Conservation (phyloP, 768 basidiomycete genomes). For the Candolleomyces eurysporus region DNA sequence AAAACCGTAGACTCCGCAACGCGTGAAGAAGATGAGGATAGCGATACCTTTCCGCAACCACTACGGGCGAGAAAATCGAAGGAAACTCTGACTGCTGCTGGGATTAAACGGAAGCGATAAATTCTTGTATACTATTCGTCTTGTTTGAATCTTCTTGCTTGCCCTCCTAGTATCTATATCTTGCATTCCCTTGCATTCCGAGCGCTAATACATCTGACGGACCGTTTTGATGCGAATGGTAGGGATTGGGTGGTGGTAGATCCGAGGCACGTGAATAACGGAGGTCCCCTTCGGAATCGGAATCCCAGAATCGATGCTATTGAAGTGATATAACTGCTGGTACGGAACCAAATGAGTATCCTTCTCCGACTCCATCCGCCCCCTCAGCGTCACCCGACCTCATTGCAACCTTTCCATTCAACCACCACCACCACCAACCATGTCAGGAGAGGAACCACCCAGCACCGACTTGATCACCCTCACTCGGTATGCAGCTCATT, state of each 20-base stretch:
- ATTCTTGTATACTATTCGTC: slow-evolving; percentile 12
- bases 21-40: slow-evolving; percentile 67
- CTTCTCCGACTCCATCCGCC: slow-evolving; percentile 25
- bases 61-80: slow-evolving; percentile 67
- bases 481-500: slow-evolving; percentile 61
- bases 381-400: slow-evolving; percentile 8
- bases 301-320: neutral
- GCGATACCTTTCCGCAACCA: slow-evolving; percentile 71
- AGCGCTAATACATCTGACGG: slow-evolving; percentile 10
- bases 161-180: neutral
- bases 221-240: slow-evolving; percentile 10
- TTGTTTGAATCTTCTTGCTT: slow-evolving; percentile 4
- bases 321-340: neutral
- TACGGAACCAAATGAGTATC: slow-evolving; percentile 12
- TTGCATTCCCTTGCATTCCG: slow-evolving; percentile 7
- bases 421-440: neutral
- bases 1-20: slow-evolving; percentile 13
- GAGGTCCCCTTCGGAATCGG: neutral
- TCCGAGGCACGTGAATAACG: slow-evolving; percentile 31
- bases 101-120: slow-evolving; percentile 68
- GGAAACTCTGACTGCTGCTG: slow-evolving; percentile 45
- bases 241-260: slow-evolving; percentile 15
- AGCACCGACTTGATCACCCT: slow-evolving; percentile 90
- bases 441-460: slow-evolving; percentile 55
- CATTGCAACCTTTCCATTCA: slow-evolving; percentile 25